These are phyloP conservation scores for Mycena haematopus DNA, from an alignment of 768 basidiomycete species.

Conservation along the genomic window DNA sequence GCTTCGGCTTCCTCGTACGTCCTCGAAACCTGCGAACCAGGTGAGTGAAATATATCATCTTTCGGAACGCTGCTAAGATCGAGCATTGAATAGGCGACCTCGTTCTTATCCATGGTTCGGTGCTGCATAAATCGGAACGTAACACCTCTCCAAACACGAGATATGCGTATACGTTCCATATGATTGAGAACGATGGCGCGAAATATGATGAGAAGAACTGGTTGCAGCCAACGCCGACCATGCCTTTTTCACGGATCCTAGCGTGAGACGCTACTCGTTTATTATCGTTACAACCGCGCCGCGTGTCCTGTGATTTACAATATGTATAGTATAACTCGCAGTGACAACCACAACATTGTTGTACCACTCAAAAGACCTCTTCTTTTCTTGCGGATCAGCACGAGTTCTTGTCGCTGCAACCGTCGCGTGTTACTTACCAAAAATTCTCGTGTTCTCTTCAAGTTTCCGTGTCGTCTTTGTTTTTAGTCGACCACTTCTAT, in stretches of 20 bases:
- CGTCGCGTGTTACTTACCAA: neutral
- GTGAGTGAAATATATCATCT: slow-evolving; percentile 41
- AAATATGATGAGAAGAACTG: slow-evolving; percentile 92
- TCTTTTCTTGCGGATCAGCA: neutral
- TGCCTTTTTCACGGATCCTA: slow-evolving; percentile 80
- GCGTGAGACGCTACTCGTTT: slow-evolving; percentile 17
- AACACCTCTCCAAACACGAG: slow-evolving; percentile 84
- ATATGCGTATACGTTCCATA: slow-evolving; percentile 96
- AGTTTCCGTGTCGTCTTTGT: neutral
- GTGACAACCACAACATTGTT: too few species aligned
- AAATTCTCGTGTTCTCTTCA: neutral
- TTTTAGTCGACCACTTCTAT: slow-evolving; percentile 31
- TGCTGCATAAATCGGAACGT: slow-evolving; percentile 90
- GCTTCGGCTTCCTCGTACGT: slow-evolving; percentile 57
- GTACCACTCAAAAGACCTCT: neutral
- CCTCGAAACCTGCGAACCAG: slow-evolving; percentile 76
- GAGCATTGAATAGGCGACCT: slow-evolving; percentile 67
- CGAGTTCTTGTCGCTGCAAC: too few species aligned
- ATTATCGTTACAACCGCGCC: slow-evolving; percentile 13
- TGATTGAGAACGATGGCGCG: slow-evolving; percentile 77
- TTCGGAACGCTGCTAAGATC: neutral
- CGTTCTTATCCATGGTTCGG: slow-evolving; percentile 92
- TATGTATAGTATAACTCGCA: neutral
- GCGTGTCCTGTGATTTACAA: slow-evolving; percentile 10
- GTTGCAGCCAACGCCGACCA: slow-evolving; percentile 85